Base-by-base conservation (phyloP, 805 yeast genomes). In the Yarrowia osloensis region DNA sequence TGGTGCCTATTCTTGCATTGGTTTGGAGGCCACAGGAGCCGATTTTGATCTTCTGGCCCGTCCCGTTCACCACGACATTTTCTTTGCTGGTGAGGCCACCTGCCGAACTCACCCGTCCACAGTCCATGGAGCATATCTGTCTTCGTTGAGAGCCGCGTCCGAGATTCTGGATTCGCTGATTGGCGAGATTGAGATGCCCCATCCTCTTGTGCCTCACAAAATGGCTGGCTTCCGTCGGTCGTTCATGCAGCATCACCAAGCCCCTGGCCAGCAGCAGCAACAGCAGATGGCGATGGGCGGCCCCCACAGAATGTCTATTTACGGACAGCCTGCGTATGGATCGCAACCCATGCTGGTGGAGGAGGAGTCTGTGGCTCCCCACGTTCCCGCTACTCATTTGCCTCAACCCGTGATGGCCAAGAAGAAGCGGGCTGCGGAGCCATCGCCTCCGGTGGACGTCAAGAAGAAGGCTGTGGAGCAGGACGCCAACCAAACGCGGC, bases 1-100 rank as follows among this genome's bases (percentile, higher is more conserved):
- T 67, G 98, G 98, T 2, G 86, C 97, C 0, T 94, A 91, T 76
- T 79, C 81, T 12, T 79, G 78, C 67, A 79, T 79, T 15, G 82
- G 82, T 2, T 71, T 73, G 11, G 80, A 78, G 28, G 81, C 80
- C n/a, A 77, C 80, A 1, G 79, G 78, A 2, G 80, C 76, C 0
- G 82, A 80, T 67, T 81, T 78, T 67, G 81, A 79, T 54, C 67
- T 73, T 12, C 70, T 80, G 46, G 81, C 81, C 1, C 70, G 78
- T 21, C 80, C 81, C 1, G 75, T 78, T 2, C 75, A 73, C 44
- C 71, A 75, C 29, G 72, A 76, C 22, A 69, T 80, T 39, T 78
- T 75, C 65, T 80, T 80, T 67, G 82, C 82, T 0, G 82, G 82
- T 37, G 82, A 80, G 63, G 82, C 81, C 1, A 80, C 82, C 0